Evolutionary conservation across 352 stramenopile genomes (phyloP).

Genomic region (Phytopythium montanum): DNA sequence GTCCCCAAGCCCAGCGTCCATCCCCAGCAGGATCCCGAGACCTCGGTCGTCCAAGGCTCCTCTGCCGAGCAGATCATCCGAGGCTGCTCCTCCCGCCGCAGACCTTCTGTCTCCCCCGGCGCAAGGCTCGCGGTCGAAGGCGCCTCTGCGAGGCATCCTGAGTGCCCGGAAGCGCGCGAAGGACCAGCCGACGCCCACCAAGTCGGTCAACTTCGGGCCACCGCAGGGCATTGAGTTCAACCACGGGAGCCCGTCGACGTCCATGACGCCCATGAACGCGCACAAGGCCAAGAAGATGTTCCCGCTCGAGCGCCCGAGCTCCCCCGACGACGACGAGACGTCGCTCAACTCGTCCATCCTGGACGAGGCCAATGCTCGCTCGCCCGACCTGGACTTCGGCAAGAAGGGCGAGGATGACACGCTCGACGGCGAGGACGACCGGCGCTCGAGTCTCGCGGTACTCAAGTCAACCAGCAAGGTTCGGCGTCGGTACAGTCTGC

Average conservation of each 20-base stretch:
- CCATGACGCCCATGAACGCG: slow-evolving; percentile 78
- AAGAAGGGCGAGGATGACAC: slow-evolving; percentile 29
- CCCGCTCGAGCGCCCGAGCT: slow-evolving; percentile 41
- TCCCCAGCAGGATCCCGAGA: slow-evolving; percentile 1
- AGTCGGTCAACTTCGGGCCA: slow-evolving; percentile 83
- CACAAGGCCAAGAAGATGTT: slow-evolving; percentile 62
- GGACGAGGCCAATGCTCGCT: slow-evolving; percentile 57
- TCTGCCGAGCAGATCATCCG: background rate
- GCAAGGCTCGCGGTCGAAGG: slow-evolving; percentile 11
- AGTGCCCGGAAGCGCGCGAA: slow-evolving; percentile 60
- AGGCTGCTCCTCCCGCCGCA: background rate
- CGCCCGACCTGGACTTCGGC: slow-evolving; percentile 25
- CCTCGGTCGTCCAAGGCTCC: background rate
- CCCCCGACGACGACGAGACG: slow-evolving; percentile 72
- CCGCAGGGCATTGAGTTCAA: slow-evolving; percentile 80
- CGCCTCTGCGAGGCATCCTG: slow-evolving; percentile 69
- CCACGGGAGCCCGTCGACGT: slow-evolving; percentile 73
- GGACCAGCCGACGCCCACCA: slow-evolving; percentile 61
- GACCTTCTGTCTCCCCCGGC: background rate
- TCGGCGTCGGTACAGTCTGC: slow-evolving; percentile 56
- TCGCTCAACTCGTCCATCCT: slow-evolving; percentile 83
- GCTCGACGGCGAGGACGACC: slow-evolving; percentile 8
- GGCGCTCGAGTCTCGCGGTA: slow-evolving; percentile 24
- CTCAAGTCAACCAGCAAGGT: slow-evolving; percentile 26
- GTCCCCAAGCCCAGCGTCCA: background rate